Percentiles rank a stretch among this genome's conserved stretches.
Conservation (phyloP, 148 eudicot genomes). For the Heliamphora exappendiculata region DNA sequence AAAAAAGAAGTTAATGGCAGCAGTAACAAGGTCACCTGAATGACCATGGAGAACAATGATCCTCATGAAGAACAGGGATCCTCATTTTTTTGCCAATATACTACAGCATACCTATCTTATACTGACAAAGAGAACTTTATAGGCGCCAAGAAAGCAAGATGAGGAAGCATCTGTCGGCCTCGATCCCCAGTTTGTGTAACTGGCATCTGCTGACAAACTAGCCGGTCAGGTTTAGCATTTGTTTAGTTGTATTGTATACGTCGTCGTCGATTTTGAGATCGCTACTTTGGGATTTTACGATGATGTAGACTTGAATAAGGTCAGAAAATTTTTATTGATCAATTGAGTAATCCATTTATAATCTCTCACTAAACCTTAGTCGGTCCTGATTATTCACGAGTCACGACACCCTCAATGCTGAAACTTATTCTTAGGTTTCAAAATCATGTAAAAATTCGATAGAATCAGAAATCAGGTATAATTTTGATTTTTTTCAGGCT, state of each 20-base stretch:
- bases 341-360: no score
- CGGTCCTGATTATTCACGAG: no score
- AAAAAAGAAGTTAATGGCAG: no score
- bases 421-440: no score
- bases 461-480: no score
- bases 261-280: neutral
- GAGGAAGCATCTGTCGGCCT: neutral
- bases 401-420: no score
- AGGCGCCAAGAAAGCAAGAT: neutral
- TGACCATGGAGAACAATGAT: neutral
- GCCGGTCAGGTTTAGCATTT: neutral
- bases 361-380: no score
- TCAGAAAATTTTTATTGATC: no score
- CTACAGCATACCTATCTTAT: neutral
- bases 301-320: no score
- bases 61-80: neutral
- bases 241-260: neutral
- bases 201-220: neutral
- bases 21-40: constrained; percentile 24
- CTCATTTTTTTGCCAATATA: neutral
- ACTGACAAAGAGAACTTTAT: neutral
- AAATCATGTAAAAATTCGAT: no score
- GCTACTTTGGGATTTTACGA: no score
- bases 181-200: neutral
- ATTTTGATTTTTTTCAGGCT: no score